These are phyloP conservation scores for Fusarium oligoseptatum DNA, from an alignment of 2,329 filamentous ascomycete genomes.

Conservation along the genomic window DNA sequence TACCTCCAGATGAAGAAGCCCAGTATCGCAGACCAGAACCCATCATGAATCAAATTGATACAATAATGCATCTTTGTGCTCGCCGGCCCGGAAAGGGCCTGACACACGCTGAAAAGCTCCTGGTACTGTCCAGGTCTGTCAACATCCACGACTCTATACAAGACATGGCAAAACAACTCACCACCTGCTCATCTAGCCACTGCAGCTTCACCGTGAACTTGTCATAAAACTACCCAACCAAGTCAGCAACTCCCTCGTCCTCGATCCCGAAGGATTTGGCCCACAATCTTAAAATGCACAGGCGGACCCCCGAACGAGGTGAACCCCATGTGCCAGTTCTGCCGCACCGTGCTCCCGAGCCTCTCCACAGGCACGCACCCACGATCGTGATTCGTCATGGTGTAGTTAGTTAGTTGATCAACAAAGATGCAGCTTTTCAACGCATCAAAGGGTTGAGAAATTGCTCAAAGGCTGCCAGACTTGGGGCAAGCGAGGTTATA, in stretches of 20 bases:
- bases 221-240: constrained; percentile 29
- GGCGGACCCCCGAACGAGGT: constrained; percentile 28
- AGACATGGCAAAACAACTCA: constrained; percentile 44
- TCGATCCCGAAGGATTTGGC: not conserved
- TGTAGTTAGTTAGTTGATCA: not conserved
- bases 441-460: not conserved
- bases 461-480: not conserved
- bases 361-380: constrained; percentile 18
- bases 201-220: constrained; percentile 69
- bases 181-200: constrained; percentile 79
- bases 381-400: constrained; percentile 3
- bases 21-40: constrained; percentile 68
- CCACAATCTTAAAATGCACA: constrained; percentile 33
- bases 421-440: not conserved
- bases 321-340: constrained; percentile 62
- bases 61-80: constrained; percentile 81
- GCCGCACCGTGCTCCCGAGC: constrained; percentile 18
- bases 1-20: constrained; percentile 75
- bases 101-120: constrained; percentile 78
- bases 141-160: not conserved
- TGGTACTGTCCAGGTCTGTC: constrained; percentile 65
- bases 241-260: not conserved
- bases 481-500: not conserved
- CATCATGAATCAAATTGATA: constrained; percentile 74
- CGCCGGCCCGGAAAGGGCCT: constrained; percentile 75